Conservation (phyloP, 164 flowering plant species). For the Liquidambar formosana region DNA sequence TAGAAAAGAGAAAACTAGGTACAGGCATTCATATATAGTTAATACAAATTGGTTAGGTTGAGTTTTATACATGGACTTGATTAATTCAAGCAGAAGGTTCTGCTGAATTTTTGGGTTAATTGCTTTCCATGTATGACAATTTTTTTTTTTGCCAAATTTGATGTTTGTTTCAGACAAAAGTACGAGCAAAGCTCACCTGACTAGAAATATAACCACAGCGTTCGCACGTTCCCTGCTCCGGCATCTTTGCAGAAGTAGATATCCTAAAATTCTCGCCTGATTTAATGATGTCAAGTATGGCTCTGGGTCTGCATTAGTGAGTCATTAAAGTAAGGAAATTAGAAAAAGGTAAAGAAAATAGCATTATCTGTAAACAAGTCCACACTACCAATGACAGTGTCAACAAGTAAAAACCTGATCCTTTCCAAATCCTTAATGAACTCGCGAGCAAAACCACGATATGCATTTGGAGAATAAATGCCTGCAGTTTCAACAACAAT, state of each 20-base stretch:
- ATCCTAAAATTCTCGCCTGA: constrained; percentile 95
- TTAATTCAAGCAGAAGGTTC: no score
- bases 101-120: no score
- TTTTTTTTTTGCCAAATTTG: no score
- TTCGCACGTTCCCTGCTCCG: constrained; percentile 96
- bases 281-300: constrained; percentile 89
- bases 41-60: no score
- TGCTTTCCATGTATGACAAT: no score
- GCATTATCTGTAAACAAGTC: background rate
- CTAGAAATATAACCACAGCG: constrained; percentile 98
- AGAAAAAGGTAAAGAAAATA: background rate
- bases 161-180: background rate
- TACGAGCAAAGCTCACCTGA: constrained; percentile 52
- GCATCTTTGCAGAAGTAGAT: constrained; percentile 87
- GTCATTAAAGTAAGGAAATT: background rate
- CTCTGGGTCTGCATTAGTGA: constrained; percentile 72
- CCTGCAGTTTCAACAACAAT: constrained; percentile 47
- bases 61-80: no score
- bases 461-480: constrained; percentile 98
- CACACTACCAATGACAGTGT: background rate
- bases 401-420: background rate
- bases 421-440: constrained; percentile 47
- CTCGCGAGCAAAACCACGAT: constrained; percentile 98
- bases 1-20: no score
- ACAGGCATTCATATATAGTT: no score